Percentiles rank a stretch among this genome's conserved stretches.
These are phyloP conservation scores for Calvatia gigantea DNA, from an alignment of 768 basidiomycete species.

Conservation along the genomic window DNA sequence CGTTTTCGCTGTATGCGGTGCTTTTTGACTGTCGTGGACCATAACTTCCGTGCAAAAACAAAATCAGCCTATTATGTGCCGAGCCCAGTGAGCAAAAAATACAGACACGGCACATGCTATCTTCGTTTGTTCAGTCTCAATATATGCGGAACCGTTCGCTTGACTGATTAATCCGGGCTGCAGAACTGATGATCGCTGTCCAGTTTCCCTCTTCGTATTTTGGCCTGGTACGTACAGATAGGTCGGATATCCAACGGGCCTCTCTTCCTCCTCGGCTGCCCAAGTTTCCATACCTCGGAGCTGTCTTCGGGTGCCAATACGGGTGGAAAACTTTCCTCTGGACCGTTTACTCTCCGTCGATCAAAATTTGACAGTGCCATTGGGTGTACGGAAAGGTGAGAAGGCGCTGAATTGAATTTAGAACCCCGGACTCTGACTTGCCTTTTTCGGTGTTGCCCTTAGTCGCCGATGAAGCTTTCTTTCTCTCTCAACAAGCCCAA, in stretches of 20 bases:
- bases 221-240: conserved; percentile 59
- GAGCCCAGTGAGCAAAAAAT: conserved; percentile 4
- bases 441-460: conserved; percentile 8
- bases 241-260: conserved; percentile 67
- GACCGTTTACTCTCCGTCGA: conserved; percentile 86
- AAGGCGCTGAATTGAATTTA: conserved; percentile 18
- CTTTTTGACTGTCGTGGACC: conserved; percentile 85
- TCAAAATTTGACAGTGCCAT: conserved; percentile 67
- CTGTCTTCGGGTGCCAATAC: conserved; percentile 44
- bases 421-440: conserved; percentile 28
- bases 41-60: conserved; percentile 46
- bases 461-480: conserved; percentile 74
- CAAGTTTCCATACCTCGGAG: conserved; percentile 26
- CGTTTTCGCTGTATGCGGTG: conserved; percentile 79
- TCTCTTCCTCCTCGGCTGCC: conserved; percentile 48
- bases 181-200: conserved; percentile 53
- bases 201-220: conserved; percentile 7
- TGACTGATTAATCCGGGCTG: conserved; percentile 88
- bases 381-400: conserved; percentile 3
- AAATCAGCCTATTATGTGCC: conserved; percentile 8
- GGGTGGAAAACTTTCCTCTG: conserved; percentile 76
- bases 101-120: conserved; percentile 94
- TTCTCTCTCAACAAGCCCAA: conserved; percentile 77
- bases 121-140: conserved; percentile 89
- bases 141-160: conserved; percentile 96